Evolutionary conservation across 139 green algal genomes (phyloP).

Genomic region (Micractinium conductrix): DNA sequence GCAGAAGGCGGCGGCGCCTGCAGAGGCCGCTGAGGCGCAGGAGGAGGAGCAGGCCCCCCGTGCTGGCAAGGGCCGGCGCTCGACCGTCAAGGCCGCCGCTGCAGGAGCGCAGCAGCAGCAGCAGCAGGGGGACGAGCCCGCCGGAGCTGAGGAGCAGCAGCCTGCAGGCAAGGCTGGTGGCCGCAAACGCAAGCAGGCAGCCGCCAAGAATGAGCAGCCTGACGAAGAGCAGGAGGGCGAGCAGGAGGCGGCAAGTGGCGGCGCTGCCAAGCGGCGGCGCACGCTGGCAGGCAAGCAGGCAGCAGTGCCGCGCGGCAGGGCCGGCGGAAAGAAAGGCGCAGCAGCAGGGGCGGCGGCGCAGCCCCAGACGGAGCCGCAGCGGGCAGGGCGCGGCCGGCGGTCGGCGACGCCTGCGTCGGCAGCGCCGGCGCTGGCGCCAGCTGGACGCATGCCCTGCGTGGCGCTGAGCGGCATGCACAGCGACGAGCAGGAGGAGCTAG

Average conservation of each 20-base stretch:
- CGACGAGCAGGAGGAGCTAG: slow-evolving; percentile 11
- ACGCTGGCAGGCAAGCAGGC: not conserved
- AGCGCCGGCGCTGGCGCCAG: not conserved
- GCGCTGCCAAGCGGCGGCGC: slow-evolving; percentile 12
- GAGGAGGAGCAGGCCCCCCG: not conserved
- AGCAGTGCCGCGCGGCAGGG: not conserved
- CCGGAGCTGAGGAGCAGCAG: not conserved
- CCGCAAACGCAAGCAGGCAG: not conserved
- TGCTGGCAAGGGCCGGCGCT: not conserved
- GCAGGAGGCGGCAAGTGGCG: not conserved
- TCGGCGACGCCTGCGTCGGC: not conserved
- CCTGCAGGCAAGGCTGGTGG: not conserved
- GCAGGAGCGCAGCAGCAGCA: not conserved
- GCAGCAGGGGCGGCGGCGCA: not conserved
- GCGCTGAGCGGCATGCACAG: slow-evolving; percentile 19
- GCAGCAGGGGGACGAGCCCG: not conserved
- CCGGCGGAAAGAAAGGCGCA: not conserved
- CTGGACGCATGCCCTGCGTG: not conserved
- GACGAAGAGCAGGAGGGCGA: not conserved
- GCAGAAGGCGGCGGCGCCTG: not conserved
- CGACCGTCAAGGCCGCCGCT: not conserved
- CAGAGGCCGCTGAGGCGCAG: not conserved
- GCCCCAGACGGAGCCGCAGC: not conserved
- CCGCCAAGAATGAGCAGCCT: not conserved
- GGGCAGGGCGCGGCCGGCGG: not conserved